phyloP scores from a whole-genome alignment of 192 early-diverging fungal genomes.

The Gigaspora rosea region DNA sequence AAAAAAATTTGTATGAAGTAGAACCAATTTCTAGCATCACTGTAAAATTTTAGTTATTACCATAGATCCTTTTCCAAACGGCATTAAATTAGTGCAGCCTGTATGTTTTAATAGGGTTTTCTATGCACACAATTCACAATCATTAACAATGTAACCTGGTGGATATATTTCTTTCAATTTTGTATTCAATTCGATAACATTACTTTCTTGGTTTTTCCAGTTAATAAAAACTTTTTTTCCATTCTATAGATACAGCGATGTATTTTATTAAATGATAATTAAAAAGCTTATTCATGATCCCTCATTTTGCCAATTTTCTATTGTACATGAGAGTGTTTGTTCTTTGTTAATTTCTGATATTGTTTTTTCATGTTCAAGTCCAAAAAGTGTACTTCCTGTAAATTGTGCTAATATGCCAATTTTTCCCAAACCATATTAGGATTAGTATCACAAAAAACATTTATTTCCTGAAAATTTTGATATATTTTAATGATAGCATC shows the following conservation, averaged over 20 bases:
- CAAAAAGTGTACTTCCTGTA: too few relatives aligned
- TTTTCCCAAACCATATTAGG: not conserved
- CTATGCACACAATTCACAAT: too few relatives aligned
- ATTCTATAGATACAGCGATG: not conserved
- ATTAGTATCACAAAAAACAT: not conserved
- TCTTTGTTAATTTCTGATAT: not conserved
- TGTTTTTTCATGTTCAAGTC: not conserved
- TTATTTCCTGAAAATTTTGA: not conserved
- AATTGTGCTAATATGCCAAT: not conserved
- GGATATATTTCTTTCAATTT: too few relatives aligned
- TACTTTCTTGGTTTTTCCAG: not conserved
- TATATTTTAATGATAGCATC: too few relatives aligned
- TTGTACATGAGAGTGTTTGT: not conserved
- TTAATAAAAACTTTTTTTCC: not conserved
- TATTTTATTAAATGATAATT: not conserved
- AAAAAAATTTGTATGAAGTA: too few relatives aligned
- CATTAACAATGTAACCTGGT: too few relatives aligned
- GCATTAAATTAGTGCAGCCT: too few relatives aligned
- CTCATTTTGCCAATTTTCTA: not conserved
- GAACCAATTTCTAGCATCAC: too few relatives aligned
- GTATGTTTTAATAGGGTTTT: too few relatives aligned
- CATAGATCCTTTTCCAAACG: too few relatives aligned
- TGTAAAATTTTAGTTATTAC: too few relatives aligned
- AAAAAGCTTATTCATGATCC: not conserved
- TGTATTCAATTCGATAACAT: too few relatives aligned